These are phyloP conservation scores for Rutidosis leptorrhynchoides DNA, from an alignment of 129 eudicot genomes.

Conservation along the genomic window DNA sequence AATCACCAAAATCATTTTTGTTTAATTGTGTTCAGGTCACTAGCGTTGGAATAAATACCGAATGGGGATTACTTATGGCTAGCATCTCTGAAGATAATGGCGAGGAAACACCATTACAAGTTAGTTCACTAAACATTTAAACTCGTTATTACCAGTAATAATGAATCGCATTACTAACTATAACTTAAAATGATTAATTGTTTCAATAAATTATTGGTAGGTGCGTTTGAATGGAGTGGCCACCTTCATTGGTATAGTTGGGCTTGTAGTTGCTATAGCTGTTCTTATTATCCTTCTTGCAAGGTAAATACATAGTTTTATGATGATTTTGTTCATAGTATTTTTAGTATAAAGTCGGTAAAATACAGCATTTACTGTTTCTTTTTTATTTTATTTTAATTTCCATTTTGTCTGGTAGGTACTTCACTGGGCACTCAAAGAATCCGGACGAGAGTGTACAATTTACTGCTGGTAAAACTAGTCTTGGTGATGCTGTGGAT, in stretches of 20 bases:
- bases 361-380: neutral
- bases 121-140: slow-evolving; percentile 19
- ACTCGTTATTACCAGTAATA: neutral
- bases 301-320: slow-evolving; percentile 43
- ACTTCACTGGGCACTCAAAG: slow-evolving; percentile 67
- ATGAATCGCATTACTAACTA: neutral
- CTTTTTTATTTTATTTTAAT: slow-evolving; percentile 8
- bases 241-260: slow-evolving; percentile 89
- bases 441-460: slow-evolving; percentile 35
- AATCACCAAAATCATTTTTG: neutral
- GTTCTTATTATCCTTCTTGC: slow-evolving; percentile 70
- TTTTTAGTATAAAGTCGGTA: neutral
- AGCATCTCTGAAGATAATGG: slow-evolving; percentile 98
- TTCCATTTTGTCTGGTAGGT: slow-evolving; percentile 37
- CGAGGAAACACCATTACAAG: slow-evolving; percentile 99
- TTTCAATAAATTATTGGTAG: slow-evolving; percentile 33
- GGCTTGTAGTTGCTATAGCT: slow-evolving; percentile 66
- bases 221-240: slow-evolving; percentile 96
- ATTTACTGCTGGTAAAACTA: slow-evolving; percentile 64
- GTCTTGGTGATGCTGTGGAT: slow-evolving; percentile 60
- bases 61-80: slow-evolving; percentile 99
- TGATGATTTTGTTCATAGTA: neutral
- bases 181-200: neutral
- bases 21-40: slow-evolving; percentile 53
- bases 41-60: slow-evolving; percentile 91